Evolutionary conservation across 2,329 filamentous ascomycete genomes (phyloP).

Genomic region (Monosporascus sp.): DNA sequence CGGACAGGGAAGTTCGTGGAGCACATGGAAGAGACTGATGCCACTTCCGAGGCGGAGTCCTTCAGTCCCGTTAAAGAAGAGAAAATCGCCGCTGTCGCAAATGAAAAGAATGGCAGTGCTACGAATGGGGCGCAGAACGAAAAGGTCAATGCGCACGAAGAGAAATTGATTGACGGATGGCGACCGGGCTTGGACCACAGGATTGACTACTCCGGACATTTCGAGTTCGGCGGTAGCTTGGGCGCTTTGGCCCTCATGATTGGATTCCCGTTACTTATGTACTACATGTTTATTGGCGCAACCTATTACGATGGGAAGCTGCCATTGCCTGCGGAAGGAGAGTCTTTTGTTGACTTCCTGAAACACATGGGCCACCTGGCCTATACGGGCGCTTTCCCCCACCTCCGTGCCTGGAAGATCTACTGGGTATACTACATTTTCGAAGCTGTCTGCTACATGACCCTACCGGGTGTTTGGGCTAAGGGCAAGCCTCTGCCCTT

Average conservation of each 20-base stretch:
- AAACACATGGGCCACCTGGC: constrained; percentile 65
- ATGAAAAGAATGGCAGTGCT: constrained; percentile 1
- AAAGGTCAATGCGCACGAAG: constrained; percentile 22
- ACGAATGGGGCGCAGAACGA: constrained; percentile 27
- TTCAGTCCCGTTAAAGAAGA: constrained; percentile 23
- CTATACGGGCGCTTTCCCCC: constrained; percentile 81
- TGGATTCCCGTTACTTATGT: constrained; percentile 91
- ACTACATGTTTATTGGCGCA: constrained; percentile 98
- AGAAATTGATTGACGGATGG: constrained; percentile 50
- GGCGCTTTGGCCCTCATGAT: constrained; percentile 84
- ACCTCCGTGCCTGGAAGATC: constrained; percentile 76
- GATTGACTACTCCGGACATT: constrained; percentile 56
- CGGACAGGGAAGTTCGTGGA: constrained; percentile 47
- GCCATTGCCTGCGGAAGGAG: constrained; percentile 58
- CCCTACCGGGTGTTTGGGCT: constrained; percentile 79
- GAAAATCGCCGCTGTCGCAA: constrained; percentile 14
- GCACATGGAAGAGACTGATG: constrained; percentile 41
- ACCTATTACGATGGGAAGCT: constrained; percentile 86
- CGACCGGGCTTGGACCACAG: constrained; percentile 54
- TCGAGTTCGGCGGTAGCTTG: constrained; percentile 84
- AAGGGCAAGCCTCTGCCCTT: constrained; percentile 86
- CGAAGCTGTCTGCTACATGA: constrained; percentile 76
- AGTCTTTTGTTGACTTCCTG: constrained; percentile 67
- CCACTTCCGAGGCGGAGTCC: constrained; percentile 21
- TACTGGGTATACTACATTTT: constrained; percentile 93